Evolutionary conservation across 2,329 filamentous ascomycete genomes (phyloP).

Genomic region (Arthrinium puccinioides): DNA sequence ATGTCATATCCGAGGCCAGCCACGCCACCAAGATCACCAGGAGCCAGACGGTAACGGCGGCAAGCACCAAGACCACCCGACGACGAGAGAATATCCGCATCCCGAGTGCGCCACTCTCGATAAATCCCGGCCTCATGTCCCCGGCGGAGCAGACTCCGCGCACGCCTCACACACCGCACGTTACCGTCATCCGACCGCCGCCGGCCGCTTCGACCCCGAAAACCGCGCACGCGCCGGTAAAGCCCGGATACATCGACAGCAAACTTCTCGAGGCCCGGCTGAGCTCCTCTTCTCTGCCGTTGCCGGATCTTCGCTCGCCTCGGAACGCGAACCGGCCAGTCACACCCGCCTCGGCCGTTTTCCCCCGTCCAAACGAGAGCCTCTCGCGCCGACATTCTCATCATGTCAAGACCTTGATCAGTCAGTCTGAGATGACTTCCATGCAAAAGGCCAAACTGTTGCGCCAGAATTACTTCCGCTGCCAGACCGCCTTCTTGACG

Average conservation of each 20-base stretch:
- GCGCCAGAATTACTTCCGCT: constrained; percentile 76
- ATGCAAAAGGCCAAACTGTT: constrained; percentile 65
- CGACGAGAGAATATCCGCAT: constrained; percentile 35
- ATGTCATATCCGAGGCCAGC: constrained; percentile 52
- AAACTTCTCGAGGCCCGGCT: constrained; percentile 51
- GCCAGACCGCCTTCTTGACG: constrained; percentile 71
- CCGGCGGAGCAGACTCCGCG: constrained; percentile 2
- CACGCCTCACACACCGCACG: constrained; percentile 4
- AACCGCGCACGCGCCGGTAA: constrained; percentile 14
- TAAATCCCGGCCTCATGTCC: constrained; percentile 3
- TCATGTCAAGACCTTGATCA: constrained; percentile 47
- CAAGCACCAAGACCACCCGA: constrained; percentile 39
- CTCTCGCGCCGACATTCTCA: constrained; percentile 55
- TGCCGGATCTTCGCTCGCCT: constrained; percentile 54
- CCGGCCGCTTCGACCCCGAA: neutral
- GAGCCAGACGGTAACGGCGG: constrained; percentile 58
- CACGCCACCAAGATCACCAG: constrained; percentile 45
- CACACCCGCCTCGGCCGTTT: constrained; percentile 50
- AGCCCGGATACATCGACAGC: constrained; percentile 43
- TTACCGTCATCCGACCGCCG: neutral
- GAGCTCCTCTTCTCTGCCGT: constrained; percentile 60
- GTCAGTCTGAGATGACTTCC: constrained; percentile 53
- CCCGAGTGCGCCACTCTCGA: constrained; percentile 25
- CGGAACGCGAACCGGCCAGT: constrained; percentile 43
- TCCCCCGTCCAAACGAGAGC: constrained; percentile 40